Evolutionary conservation across 2,329 filamentous ascomycete genomes (phyloP), one percentile per base, ranked within the genome.

Genomic region (Exophiala mesophila): DNA sequence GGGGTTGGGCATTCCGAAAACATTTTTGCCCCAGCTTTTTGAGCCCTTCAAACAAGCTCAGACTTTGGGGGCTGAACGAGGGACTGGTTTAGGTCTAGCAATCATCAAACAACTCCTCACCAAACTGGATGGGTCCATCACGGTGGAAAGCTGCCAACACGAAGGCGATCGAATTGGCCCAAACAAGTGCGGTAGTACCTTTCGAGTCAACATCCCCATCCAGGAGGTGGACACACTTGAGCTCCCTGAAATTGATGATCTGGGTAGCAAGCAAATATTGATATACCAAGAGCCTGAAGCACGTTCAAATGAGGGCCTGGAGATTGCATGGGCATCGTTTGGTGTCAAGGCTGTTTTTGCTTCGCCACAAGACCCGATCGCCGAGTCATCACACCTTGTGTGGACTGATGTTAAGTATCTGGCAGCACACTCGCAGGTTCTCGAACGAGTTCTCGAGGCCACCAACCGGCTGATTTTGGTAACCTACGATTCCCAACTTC

Each of bases 1-100:
- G 9, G 58, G 58, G 3, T 43, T 41, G 15, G 58, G 58, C 9
- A 55, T 61, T 3, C 57, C 57, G 5, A 39, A 45, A 38, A 76
- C 76, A 5, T 85, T 85, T 55, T 61, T 82, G 37, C 77, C 78
- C 0, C 76, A 77, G 39, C 67, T 86, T 0, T 86, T 85, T 66
- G 81, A 81, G 52, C 76, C 82, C 1, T 85, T 85, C 59, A 44
- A 55, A 32, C 58, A 61, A 48, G 58, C 59, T 24, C 54, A 60
- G 33, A 57, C 54, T 9, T 40, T 57, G 44, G 60, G 58, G 15
- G 54, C 55, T 4, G 54, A 58, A 36, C 43, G 56, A 45, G 58
- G 50, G 7, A 60, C 59, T 5, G 59, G 59, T 6, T 52, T 61
- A 9, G 59, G 59, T 7, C 40, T 61, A 34, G 59, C 56, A 24